Percentiles rank a stretch among this genome's conserved stretches.
Conservation (phyloP, 2,329 filamentous ascomycete species). For the Fusarium haematococcum region DNA sequence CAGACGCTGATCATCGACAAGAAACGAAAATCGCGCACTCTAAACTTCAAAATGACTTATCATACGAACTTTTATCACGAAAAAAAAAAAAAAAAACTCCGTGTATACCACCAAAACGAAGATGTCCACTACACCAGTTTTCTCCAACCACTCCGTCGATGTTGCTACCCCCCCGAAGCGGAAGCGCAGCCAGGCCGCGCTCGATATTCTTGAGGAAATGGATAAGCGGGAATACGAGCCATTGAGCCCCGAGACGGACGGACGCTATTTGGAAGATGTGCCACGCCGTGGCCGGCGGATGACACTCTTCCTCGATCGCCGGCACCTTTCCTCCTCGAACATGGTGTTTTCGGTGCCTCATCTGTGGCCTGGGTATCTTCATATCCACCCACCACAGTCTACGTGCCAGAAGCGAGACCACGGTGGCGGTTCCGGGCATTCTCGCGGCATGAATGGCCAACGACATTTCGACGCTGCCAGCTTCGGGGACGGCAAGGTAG, state of each 20-base stretch:
- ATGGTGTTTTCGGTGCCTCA: not conserved
- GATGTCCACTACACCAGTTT: not conserved
- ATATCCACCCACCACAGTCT: not conserved
- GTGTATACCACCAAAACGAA: not conserved
- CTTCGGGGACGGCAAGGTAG: not conserved
- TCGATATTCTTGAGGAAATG: not conserved
- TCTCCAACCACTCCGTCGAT: not conserved
- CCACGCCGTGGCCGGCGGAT: too few species aligned
- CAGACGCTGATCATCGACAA: not conserved
- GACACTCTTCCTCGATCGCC: too few species aligned
- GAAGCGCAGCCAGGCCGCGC: not conserved
- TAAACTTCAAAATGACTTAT: not conserved
- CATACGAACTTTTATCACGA: not conserved
- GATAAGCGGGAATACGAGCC: not conserved
- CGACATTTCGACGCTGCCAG: not conserved
- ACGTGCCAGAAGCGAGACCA: not conserved
- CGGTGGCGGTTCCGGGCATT: not conserved
- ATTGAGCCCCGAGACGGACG: not conserved
- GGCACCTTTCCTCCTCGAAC: too few species aligned
- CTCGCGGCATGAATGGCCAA: not conserved
- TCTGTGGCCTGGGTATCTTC: not conserved
- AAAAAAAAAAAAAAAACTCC: not conserved
- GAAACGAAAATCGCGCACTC: not conserved
- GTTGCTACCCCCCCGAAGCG: not conserved
- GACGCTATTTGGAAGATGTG: not conserved